Conservation (phyloP, 352 stramenopile genomes). For the Phytophthora quininea region DNA sequence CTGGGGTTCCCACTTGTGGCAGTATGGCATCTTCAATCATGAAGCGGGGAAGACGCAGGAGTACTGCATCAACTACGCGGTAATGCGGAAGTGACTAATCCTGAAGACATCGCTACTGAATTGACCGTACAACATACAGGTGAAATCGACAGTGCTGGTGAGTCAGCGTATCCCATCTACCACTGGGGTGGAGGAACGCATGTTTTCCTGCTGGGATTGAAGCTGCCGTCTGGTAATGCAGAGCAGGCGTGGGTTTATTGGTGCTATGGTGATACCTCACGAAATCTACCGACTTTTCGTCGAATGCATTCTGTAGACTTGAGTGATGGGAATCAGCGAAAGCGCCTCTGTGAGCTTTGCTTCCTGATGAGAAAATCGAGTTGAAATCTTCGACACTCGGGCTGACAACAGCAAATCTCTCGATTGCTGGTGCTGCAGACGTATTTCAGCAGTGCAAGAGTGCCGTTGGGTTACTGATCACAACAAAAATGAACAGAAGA, state of each 20-base stretch:
- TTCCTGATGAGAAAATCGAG: slow-evolving; percentile 2
- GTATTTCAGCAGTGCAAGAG: slow-evolving; percentile 11
- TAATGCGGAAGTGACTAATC: neutral
- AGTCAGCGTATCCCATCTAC: slow-evolving; percentile 5
- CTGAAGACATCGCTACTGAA: no score
- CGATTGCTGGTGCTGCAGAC: neutral
- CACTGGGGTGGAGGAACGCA: slow-evolving; percentile 12
- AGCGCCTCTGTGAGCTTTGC: slow-evolving; percentile 12
- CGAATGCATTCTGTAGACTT: slow-evolving; percentile 9
- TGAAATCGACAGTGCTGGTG: neutral
- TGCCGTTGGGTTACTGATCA: neutral
- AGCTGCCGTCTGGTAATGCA: slow-evolving; percentile 2
- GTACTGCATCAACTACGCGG: neutral
- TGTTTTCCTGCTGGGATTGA: neutral
- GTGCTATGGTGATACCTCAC: slow-evolving; percentile 3
- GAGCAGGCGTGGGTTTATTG: slow-evolving; percentile 16
- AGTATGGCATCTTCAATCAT: slow-evolving; percentile 6
- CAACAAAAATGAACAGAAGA: slow-evolving; percentile 15
- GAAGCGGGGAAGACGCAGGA: neutral
- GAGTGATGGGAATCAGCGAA: slow-evolving; percentile 14
- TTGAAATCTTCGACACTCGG: neutral
- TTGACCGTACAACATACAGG: neutral
- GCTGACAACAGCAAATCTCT: neutral
- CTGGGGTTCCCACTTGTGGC: neutral
- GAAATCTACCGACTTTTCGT: slow-evolving; percentile 3